Evolutionary conservation across 495 filamentous ascomycete genomes (phyloP).

Genomic region (Tuber magnatum): DNA sequence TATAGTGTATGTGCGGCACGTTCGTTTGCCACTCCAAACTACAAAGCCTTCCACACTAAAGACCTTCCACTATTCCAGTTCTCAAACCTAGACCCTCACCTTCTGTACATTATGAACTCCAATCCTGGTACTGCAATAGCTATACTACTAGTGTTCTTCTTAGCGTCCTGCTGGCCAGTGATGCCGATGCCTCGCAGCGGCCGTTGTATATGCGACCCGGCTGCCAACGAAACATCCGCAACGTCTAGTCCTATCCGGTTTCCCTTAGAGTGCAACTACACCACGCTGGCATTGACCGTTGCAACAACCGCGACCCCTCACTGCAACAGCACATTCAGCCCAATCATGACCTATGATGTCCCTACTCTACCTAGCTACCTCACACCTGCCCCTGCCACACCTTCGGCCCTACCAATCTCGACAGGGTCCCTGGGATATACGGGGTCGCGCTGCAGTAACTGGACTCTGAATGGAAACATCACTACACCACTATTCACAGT

Average conservation of each 20-base stretch:
- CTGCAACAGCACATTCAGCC: neutral
- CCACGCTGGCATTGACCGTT: neutral
- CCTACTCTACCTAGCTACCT: neutral
- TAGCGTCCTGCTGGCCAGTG: neutral
- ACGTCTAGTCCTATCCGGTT: too few species aligned
- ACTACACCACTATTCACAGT: neutral
- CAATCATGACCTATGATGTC: too few species aligned
- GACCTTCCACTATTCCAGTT: neutral
- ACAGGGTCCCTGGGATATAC: neutral
- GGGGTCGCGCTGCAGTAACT: neutral
- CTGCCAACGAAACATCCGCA: neutral
- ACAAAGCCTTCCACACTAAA: too few species aligned
- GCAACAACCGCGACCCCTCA: neutral
- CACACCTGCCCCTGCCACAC: neutral
- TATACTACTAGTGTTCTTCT: neutral
- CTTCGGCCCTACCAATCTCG: too few species aligned
- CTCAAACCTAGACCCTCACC: neutral
- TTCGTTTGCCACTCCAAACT: neutral
- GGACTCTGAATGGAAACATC: neutral
- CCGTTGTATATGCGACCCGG: neutral
- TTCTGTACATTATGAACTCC: neutral
- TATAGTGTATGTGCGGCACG: neutral
- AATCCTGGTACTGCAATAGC: too few species aligned
- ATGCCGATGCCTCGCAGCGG: neutral
- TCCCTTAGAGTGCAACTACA: neutral